Conservation (phyloP, 2,329 filamentous ascomycete species). For the Coniochaeta ligniaria region DNA sequence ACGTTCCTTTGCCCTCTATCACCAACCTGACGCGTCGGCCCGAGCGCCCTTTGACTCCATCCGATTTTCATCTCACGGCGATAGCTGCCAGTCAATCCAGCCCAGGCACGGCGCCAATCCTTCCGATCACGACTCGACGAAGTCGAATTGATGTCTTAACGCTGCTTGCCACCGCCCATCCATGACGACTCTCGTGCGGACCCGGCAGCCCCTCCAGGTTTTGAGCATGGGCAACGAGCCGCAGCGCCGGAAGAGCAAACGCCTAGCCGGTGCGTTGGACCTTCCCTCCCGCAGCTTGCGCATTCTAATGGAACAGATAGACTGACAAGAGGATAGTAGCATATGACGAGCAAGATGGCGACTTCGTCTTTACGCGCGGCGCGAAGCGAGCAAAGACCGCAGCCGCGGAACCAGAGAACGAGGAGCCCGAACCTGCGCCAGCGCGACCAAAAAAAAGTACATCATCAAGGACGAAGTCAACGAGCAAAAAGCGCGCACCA, state of each 20-base stretch:
- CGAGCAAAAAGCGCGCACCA: constrained; percentile 18
- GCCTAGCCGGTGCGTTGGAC: constrained; percentile 49
- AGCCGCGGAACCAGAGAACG: constrained; percentile 22
- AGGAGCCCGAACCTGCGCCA: constrained; percentile 31
- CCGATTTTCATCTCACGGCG: not conserved
- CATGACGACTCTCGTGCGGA: constrained; percentile 65
- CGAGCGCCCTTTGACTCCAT: not conserved
- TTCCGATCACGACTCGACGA: not conserved
- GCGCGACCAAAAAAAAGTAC: constrained; percentile 27
- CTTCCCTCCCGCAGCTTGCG: not conserved
- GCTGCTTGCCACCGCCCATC: constrained; percentile 36
- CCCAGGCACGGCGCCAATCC: not conserved
- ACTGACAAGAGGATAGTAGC: constrained; percentile 17
- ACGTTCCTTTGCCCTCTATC: not conserved
- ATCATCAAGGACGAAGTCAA: constrained; percentile 19
- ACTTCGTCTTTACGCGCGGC: constrained; percentile 67
- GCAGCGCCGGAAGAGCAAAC: constrained; percentile 56
- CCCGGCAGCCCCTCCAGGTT: constrained; percentile 57
- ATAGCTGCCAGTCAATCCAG: not conserved
- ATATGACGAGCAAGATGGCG: constrained; percentile 70
- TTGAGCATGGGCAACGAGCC: constrained; percentile 62
- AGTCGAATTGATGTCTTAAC: not conserved
- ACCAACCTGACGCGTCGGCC: not conserved
- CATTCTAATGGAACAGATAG: not conserved
- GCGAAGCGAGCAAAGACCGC: constrained; percentile 58